Percentiles rank a stretch among this genome's conserved stretches.
Evolutionary conservation across 192 early-diverging fungal species (phyloP).

Genomic region (Podila clonocystis): DNA sequence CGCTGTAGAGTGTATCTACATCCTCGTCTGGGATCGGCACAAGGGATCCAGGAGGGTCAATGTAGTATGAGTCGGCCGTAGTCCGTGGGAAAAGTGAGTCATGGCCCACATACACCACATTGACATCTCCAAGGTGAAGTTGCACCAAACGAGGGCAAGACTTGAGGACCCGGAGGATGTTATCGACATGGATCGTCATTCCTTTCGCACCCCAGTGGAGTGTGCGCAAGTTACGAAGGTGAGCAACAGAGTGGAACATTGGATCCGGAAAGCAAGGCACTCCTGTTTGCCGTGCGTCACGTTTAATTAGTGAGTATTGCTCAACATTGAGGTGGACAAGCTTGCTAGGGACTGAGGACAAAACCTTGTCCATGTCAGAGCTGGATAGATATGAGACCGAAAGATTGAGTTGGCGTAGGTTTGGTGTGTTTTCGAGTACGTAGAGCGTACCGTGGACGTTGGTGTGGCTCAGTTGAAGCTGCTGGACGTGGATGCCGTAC

Average conservation of each 20-base stretch:
- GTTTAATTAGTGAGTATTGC: not conserved
- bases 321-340: not conserved
- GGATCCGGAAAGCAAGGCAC: too few relatives aligned
- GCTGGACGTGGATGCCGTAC: not conserved
- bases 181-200: not conserved
- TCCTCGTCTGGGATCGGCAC: not conserved
- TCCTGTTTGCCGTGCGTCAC: too few relatives aligned
- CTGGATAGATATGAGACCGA: not conserved
- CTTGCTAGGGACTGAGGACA: not conserved
- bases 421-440: not conserved
- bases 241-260: not conserved
- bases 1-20: not conserved
- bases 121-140: not conserved
- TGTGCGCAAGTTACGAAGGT: not conserved
- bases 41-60: not conserved
- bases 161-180: not conserved
- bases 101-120: not conserved
- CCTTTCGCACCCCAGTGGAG: not conserved
- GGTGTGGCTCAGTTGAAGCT: not conserved
- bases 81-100: not conserved
- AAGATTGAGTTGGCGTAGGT: not conserved
- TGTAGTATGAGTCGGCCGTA: not conserved
- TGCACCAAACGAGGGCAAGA: not conserved
- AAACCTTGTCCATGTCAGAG: not conserved
- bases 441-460: not conserved